Percentiles rank a stretch among this genome's conserved stretches.
phyloP scores from a whole-genome alignment of 2,329 filamentous ascomycete genomes.

The Nemania sp. region DNA sequence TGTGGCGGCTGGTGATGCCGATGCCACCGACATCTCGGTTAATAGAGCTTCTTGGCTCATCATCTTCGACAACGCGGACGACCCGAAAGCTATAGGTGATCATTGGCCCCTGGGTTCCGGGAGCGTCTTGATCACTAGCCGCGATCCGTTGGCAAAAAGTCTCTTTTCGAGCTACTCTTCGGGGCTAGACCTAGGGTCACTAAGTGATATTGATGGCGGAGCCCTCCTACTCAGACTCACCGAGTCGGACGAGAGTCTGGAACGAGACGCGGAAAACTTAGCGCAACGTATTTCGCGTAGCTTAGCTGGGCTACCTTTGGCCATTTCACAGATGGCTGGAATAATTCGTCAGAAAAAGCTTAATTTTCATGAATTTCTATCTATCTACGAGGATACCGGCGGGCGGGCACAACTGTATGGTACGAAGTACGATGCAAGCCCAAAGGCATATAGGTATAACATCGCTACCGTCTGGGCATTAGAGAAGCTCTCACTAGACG shows the following conservation, averaged over 20 bases:
- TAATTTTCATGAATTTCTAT: slow-evolving; percentile 6
- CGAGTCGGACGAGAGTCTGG: background rate
- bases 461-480: slow-evolving; percentile 26
- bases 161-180: background rate
- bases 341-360: slow-evolving; percentile 22
- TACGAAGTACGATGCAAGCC: background rate
- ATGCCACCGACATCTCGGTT: background rate
- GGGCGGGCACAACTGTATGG: background rate
- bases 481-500: slow-evolving; percentile 13
- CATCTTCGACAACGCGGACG: slow-evolving; percentile 8
- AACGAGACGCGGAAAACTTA: background rate
- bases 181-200: background rate
- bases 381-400: background rate
- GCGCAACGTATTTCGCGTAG: background rate
- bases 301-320: slow-evolving; percentile 16
- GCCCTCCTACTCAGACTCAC: background rate
- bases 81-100: background rate
- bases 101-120: slow-evolving; percentile 3
- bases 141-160: background rate
- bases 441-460: background rate
- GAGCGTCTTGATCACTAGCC: slow-evolving; percentile 1
- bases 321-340: slow-evolving; percentile 17
- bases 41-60: slow-evolving; percentile 8
- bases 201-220: background rate
- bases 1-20: background rate